Evolutionary conservation across 208 protist species (phyloP).

Genomic region (Leishmania arabica): DNA sequence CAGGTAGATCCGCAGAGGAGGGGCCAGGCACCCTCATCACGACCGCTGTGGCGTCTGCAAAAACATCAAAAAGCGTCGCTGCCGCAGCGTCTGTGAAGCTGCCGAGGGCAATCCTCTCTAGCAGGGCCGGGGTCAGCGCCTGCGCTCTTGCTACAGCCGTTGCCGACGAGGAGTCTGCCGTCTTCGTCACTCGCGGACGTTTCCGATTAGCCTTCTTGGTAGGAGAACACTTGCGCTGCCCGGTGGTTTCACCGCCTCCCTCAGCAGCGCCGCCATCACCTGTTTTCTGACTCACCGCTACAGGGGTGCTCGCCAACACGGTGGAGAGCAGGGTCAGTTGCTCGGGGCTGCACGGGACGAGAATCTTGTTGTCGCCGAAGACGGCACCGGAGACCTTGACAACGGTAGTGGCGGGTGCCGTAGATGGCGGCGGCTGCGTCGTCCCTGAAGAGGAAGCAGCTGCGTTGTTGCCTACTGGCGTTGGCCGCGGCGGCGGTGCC

Average conservation of each 20-base stretch:
- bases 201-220: slow-evolving; percentile 10
- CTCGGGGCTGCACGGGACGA: slow-evolving; percentile 56
- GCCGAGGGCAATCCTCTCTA: slow-evolving; percentile 70
- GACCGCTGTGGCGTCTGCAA: slow-evolving; percentile 29
- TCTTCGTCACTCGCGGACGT: slow-evolving; percentile 2
- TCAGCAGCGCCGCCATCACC: neutral
- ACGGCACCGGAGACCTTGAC: slow-evolving; percentile 42
- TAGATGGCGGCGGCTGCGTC: neutral
- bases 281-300: neutral
- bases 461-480: neutral
- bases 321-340: slow-evolving; percentile 59
- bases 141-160: neutral
- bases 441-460: neutral
- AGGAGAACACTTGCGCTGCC: neutral
- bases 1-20: neutral
- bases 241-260: neutral
- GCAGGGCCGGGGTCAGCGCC: slow-evolving; percentile 33
- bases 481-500: neutral
- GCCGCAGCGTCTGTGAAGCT: slow-evolving; percentile 58
- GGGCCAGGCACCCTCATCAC: neutral
- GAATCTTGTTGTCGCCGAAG: slow-evolving; percentile 54
- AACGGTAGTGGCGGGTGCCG: slow-evolving; percentile 6
- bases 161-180: neutral
- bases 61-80: slow-evolving; percentile 39
- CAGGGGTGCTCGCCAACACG: slow-evolving; percentile 21